Conservation (phyloP, 495 filamentous ascomycete genomes). For the Penicillium cataractarum region DNA sequence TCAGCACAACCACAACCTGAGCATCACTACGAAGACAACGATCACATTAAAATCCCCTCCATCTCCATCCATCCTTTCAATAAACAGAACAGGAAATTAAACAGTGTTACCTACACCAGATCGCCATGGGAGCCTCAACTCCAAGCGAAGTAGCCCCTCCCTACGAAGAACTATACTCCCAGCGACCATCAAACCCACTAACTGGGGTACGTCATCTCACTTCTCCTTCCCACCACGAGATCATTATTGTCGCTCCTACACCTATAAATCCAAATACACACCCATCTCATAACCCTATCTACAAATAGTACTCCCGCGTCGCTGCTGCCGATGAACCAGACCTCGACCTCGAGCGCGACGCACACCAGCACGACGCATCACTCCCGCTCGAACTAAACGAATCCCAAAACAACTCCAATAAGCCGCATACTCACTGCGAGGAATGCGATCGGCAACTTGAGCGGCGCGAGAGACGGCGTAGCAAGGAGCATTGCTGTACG, state of each 20-base stretch:
- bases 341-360: constrained; percentile 1
- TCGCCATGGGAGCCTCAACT: neutral
- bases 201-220: neutral
- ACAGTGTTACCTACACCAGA: neutral
- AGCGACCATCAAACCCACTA: neutral
- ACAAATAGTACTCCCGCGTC: neutral
- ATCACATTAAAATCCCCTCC: neutral
- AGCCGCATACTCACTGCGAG: neutral
- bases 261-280: neutral
- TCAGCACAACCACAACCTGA: neutral
- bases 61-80: neutral
- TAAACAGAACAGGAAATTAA: neutral
- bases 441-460: constrained; percentile 5
- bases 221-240: neutral
- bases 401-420: neutral
- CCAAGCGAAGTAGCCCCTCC: neutral
- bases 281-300: neutral
- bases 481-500: neutral
- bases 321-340: neutral
- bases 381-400: neutral
- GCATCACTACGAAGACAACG: neutral
- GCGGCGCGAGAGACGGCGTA: neutral
- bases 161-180: constrained; percentile 5
- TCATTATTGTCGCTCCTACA: no score
- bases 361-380: neutral